Percentiles rank a stretch among this genome's conserved stretches.
Evolutionary conservation across 1,284 basidiomycete species (phyloP).

Genomic region (Ceratobasidium sp.): DNA sequence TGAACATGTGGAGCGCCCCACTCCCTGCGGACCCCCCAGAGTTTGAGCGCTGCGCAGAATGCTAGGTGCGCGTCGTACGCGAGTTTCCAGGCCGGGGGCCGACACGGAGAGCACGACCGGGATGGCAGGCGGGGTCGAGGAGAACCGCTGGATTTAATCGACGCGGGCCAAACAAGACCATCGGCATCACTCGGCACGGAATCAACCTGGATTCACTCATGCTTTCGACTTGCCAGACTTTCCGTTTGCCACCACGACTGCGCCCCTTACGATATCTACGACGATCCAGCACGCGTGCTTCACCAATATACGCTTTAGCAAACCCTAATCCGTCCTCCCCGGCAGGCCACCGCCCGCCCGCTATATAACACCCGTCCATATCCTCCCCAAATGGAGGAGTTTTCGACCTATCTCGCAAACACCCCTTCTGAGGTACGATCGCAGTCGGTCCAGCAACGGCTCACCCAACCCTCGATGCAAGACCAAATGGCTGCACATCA

Average conservation of each 20-base stretch:
- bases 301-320: not conserved
- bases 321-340: not conserved
- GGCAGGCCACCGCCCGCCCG: not conserved
- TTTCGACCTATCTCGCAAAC: constrained; percentile 22
- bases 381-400: constrained; percentile 31
- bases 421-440: constrained; percentile 28
- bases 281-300: constrained; percentile 14
- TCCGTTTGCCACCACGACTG: constrained; percentile 37
- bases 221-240: not conserved
- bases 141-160: not conserved
- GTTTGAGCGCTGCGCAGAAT: not conserved
- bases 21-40: not conserved
- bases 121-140: constrained; percentile 24
- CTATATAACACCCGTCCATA: not conserved
- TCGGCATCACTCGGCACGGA: constrained; percentile 33
- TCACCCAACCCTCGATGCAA: constrained; percentile 14
- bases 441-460: constrained; percentile 29
- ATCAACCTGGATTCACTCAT: not conserved
- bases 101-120: not conserved
- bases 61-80: not conserved
- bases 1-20: not conserved
- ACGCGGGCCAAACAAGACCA: not conserved
- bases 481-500: constrained; percentile 28
- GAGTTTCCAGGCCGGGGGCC: not conserved
- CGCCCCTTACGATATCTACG: not conserved